phyloP scores from a whole-genome alignment of 495 filamentous ascomycete species.

The Lophiotrema nucula region DNA sequence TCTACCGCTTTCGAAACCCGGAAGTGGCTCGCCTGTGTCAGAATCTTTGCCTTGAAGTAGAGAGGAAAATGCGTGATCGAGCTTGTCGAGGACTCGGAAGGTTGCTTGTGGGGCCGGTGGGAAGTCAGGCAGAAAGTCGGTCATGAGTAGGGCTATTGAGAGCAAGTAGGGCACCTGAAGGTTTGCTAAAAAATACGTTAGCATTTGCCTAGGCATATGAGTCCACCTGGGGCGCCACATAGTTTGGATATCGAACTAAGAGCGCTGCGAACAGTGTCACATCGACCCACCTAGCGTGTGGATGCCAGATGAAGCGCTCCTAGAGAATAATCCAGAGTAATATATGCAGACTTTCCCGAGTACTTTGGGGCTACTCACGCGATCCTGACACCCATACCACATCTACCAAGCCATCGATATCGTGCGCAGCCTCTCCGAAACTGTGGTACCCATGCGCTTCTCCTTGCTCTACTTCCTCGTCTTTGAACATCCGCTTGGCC shows the following conservation, averaged over 20 bases:
- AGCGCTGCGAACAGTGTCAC: not conserved
- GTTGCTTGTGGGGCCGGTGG: constrained; percentile 62
- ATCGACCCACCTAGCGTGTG: no score
- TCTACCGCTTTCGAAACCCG: constrained; percentile 57
- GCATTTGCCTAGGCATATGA: not conserved
- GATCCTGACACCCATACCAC: constrained; percentile 81
- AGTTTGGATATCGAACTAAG: not conserved
- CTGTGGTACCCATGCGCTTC: constrained; percentile 63
- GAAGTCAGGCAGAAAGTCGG: constrained; percentile 64
- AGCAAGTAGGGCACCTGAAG: constrained; percentile 84
- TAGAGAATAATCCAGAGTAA: no score
- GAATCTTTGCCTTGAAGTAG: constrained; percentile 66
- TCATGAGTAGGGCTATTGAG: constrained; percentile 67
- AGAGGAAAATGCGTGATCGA: constrained; percentile 74
- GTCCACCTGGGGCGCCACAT: not conserved
- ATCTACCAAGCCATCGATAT: constrained; percentile 70
- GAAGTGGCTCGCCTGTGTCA: constrained; percentile 61
- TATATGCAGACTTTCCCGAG: no score
- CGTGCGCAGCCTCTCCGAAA: constrained; percentile 65
- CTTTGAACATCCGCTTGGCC: constrained; percentile 64
- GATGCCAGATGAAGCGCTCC: no score
- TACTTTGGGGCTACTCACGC: constrained; percentile 53
- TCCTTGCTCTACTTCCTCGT: constrained; percentile 22
- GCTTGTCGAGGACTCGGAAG: constrained; percentile 67
- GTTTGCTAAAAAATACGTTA: constrained; percentile 53